A percentile compares a stretch with the other conserved stretches of the same genome.
Conservation (phyloP, 371 early-diverging fungal species). For the Amoeboaphelidium protococcarum region DNA sequence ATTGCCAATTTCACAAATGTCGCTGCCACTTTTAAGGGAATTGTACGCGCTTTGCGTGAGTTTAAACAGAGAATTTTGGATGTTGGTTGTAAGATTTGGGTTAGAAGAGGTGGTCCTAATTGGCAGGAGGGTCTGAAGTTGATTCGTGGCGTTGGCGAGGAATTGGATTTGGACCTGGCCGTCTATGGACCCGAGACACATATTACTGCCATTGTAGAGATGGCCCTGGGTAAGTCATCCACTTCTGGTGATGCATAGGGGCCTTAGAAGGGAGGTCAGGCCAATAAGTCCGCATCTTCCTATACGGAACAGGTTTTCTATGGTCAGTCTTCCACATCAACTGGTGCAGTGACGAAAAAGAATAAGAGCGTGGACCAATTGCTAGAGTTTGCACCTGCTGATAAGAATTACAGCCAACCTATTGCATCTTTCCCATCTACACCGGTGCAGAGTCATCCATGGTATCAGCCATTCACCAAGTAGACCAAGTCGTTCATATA, state of each 20-base stretch:
- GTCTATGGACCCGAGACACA: conserved; percentile 94
- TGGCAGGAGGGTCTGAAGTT: conserved; percentile 91
- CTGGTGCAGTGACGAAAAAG: too few relatives aligned
- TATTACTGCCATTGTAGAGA: conserved; percentile 86
- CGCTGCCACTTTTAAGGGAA: conserved; percentile 93
- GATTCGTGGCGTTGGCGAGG: conserved; percentile 75
- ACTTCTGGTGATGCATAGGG: too few relatives aligned
- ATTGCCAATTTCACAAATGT: conserved; percentile 98
- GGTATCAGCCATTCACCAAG: conserved; percentile 53
- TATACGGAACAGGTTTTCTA: not conserved
- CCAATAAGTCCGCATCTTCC: not conserved
- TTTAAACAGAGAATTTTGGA: conserved; percentile 55
- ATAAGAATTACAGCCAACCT: not conserved
- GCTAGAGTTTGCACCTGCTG: too few relatives aligned
- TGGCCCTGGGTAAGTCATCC: conserved; percentile 58
- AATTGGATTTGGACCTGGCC: conserved; percentile 68
- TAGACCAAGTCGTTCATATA: conserved; percentile 79
- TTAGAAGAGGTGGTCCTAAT: conserved; percentile 94
- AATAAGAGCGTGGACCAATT: not conserved
- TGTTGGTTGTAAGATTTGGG: conserved; percentile 73
- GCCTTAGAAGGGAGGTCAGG: too few relatives aligned
- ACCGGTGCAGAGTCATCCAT: not conserved
- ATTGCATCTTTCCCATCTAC: not conserved
- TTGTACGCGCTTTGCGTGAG: conserved; percentile 75
- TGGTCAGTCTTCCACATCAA: too few relatives aligned